These are phyloP conservation scores for Euphorbia pulcherrima DNA, from an alignment of 345 rosid species.

Conservation along the genomic window DNA sequence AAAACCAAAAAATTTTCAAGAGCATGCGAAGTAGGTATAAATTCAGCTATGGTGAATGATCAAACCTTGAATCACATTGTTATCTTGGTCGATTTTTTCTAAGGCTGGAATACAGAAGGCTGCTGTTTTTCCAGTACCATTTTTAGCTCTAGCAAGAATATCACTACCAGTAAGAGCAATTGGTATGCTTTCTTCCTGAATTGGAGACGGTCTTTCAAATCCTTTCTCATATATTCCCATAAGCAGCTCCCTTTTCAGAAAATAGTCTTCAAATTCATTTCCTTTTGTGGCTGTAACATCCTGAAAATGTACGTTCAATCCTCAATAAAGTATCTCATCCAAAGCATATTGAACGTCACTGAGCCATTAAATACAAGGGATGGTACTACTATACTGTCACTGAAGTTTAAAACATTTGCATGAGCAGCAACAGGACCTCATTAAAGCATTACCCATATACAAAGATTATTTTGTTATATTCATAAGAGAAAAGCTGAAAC, in stretches of 20 bases:
- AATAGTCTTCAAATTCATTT: constrained; percentile 98
- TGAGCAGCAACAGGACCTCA: background rate
- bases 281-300: constrained; percentile 99
- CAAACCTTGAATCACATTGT: constrained; percentile 92
- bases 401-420: background rate
- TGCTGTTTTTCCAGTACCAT: constrained; percentile 99
- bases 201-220: constrained; percentile 97
- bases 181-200: constrained; percentile 99
- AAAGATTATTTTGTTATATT: background rate
- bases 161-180: constrained; percentile 99
- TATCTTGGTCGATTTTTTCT: constrained; percentile 93
- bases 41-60: background rate
- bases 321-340: too few species aligned
- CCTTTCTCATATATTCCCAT: constrained; percentile 99
- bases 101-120: constrained; percentile 97
- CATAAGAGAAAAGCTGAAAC: background rate
- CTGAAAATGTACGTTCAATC: constrained; percentile 35
- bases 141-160: constrained; percentile 99
- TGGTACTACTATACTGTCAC: background rate
- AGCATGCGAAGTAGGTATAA: constrained; percentile 1
- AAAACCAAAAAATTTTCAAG: background rate
- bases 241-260: constrained; percentile 85
- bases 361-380: background rate
- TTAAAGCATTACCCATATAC: background rate
- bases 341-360: background rate